A percentile compares a stretch with the other conserved stretches of the same genome.
Evolutionary conservation across 495 filamentous ascomycete species (phyloP).

Genomic region (Penicillium macrosclerotiorum): DNA sequence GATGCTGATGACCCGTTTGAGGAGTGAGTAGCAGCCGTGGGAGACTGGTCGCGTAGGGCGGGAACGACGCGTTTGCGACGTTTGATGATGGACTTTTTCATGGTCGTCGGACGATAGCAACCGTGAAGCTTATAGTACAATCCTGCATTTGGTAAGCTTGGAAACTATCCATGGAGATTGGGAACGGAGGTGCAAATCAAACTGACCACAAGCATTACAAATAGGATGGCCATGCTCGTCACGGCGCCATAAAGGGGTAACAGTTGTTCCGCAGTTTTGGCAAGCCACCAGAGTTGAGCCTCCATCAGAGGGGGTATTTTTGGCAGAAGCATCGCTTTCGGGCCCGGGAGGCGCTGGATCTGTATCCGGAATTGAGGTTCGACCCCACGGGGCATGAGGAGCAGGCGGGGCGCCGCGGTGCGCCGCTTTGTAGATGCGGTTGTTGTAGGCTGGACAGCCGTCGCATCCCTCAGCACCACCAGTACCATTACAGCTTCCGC

Average conservation of each 20-base stretch:
- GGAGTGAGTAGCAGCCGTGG: constrained; percentile 42
- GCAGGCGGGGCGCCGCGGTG: constrained; percentile 30
- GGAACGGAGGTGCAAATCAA: not conserved
- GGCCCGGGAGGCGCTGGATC: constrained; percentile 10
- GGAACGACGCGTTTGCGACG: constrained; percentile 93
- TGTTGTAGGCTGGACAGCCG: constrained; percentile 96
- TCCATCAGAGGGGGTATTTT: constrained; percentile 35
- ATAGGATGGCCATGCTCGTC: constrained; percentile 96
- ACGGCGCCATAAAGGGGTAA: constrained; percentile 93
- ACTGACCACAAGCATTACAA: constrained; percentile 96
- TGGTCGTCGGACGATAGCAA: constrained; percentile 84
- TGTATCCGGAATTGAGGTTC: constrained; percentile 27
- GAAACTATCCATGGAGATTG: not conserved
- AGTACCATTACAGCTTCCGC: constrained; percentile 93
- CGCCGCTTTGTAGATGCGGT: constrained; percentile 83
- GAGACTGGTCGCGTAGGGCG: constrained; percentile 58
- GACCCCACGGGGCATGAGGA: constrained; percentile 33
- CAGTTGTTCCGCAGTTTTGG: constrained; percentile 95
- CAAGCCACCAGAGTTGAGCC: constrained; percentile 85
- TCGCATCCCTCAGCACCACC: constrained; percentile 95
- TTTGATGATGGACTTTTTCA: constrained; percentile 98
- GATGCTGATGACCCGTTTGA: constrained; percentile 45
- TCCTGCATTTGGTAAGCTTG: constrained; percentile 50
- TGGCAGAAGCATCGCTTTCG: constrained; percentile 20
- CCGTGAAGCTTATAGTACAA: constrained; percentile 98